Evolutionary conservation across 1,139 yeast species (phyloP).

Genomic region (Geotrichum bryndzae): DNA sequence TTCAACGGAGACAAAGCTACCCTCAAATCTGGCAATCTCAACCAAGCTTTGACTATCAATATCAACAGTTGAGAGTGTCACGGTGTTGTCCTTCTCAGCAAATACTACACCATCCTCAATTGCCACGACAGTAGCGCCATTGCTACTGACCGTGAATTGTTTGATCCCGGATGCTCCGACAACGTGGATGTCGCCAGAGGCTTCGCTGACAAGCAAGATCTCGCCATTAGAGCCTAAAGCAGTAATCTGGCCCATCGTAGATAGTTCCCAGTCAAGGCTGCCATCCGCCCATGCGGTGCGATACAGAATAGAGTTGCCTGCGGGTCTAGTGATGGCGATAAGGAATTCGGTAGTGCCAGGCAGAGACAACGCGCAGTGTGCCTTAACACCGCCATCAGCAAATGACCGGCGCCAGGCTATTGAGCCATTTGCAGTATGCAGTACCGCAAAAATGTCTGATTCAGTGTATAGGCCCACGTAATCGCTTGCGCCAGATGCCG

Average conservation of each 20-base stretch:
- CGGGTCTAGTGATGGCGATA: conserved; percentile 5
- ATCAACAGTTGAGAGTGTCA: conserved; percentile 6
- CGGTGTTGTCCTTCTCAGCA: neutral
- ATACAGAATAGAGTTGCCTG: neutral
- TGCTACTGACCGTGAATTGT: conserved; percentile 1
- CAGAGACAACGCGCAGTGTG: neutral
- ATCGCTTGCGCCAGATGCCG: conserved; percentile 2
- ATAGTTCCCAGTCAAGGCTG: conserved; percentile 19
- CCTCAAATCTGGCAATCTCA: neutral
- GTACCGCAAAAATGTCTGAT: conserved; percentile 22
- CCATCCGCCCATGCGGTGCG: conserved; percentile 18
- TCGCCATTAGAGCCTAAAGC: neutral
- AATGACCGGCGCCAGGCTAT: conserved; percentile 24
- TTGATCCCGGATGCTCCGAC: neutral
- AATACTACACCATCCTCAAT: neutral
- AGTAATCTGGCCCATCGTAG: conserved; percentile 9
- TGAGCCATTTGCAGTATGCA: conserved; percentile 24
- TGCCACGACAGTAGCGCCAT: conserved; percentile 7
- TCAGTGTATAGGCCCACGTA: conserved; percentile 20
- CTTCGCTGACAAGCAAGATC: neutral
- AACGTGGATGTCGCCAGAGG: conserved; percentile 1
- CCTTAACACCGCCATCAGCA: neutral
- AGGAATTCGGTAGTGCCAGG: neutral
- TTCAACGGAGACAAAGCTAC: conserved; percentile 5
- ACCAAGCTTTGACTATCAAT: neutral